Evolutionary conservation across 139 green algal genomes (phyloP), one percentile per base, ranked within the genome.

Genomic region (Spirogloea muscicola): DNA sequence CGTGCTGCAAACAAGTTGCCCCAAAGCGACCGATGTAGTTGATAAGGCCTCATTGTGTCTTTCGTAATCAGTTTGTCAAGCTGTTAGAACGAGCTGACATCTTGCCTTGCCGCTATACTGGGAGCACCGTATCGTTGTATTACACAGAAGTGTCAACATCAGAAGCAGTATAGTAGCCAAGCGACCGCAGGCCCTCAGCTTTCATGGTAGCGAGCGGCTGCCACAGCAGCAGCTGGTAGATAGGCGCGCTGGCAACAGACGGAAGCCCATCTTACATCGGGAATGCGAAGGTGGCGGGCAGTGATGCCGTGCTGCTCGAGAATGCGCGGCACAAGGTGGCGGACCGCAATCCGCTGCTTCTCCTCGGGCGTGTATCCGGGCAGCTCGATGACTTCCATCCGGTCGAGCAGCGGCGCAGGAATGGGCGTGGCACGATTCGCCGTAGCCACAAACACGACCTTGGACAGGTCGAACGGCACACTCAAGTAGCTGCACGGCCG

Each of bases 301-400:
- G 27, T 66, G 9, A 93, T 78, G 9, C 90, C 90, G 74, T 93
- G 86, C 59, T 90, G 81, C 25, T 67, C 18, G 6, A 93, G 82
- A 44, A 86, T 46, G 31, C 71, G 63, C 5, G 82, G 84, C 3
- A 87, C 58, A 27, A 89, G 68, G 68, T 89, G 79, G 27, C 33
- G 4, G 49, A 49, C 34, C 6, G 78, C 79, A 49, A 87, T 89
- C 49, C 41, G 41, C 18, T 74, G 57, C 64, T 87, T 87, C 79
- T 89, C 84, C 41, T 87, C 75, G 10, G 68, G 67, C 6, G 82
- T 88, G 75, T 89, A 89, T 29, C 82, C 84, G 9, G 70, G 40
- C 3, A 89, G 49, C 36, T 68, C 36, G 27, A 89, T 83, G 29
- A 89, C 58, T 57, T 89, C 84, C 68, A 88, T 79, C 27, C 81